Conservation (phyloP, 257 asterid genomes). For the Leptodermis oblonga region DNA sequence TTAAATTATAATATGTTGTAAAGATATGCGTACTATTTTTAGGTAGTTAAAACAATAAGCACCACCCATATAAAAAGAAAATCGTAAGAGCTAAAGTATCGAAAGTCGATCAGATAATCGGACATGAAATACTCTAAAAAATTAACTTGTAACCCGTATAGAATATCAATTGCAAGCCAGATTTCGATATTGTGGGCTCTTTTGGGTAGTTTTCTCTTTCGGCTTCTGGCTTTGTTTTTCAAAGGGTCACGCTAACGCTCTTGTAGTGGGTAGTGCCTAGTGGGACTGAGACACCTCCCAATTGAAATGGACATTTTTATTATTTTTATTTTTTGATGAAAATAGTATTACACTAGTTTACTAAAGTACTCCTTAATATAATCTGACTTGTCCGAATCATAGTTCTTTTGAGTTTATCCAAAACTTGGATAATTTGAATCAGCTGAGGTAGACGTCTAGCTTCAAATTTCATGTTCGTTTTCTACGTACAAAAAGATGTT, state of each 20-base stretch:
- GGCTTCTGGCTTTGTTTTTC: not conserved
- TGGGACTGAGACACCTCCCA: not conserved
- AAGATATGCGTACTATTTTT: not conserved
- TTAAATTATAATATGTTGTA: not conserved
- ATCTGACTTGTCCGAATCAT: not conserved
- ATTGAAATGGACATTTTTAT: not conserved
- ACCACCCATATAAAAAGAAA: not conserved
- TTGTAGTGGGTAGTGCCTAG: not conserved
- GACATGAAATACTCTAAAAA: too few species aligned
- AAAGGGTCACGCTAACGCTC: slow-evolving; percentile 3
- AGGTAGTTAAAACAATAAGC: not conserved
- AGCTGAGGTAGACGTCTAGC: not conserved
- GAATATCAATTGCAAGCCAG: not conserved
- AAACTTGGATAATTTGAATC: not conserved
- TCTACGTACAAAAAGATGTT: too few species aligned
- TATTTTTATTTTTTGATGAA: not conserved
- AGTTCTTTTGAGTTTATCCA: not conserved
- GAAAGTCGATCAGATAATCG: too few species aligned
- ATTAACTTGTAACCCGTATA: not conserved
- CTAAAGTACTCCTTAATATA: not conserved
- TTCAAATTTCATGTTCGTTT: too few species aligned
- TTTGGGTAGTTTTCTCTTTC: not conserved
- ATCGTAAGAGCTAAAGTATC: too few species aligned
- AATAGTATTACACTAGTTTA: not conserved
- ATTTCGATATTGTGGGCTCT: slow-evolving; percentile 4